phyloP scores from a whole-genome alignment of 805 yeast species.

The Lipomyces chichibuensis region DNA sequence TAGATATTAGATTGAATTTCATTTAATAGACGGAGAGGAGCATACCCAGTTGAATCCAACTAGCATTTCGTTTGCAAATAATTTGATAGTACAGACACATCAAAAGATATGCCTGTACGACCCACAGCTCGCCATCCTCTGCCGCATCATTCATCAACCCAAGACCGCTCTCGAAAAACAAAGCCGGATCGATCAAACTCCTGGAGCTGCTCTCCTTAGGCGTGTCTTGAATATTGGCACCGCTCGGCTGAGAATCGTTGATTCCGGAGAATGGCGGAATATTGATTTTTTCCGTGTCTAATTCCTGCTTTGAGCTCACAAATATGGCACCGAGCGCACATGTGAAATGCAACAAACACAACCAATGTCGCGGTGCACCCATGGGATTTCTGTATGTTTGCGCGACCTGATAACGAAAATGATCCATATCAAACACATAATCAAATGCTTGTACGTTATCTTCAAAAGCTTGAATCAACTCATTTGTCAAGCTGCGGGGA shows the following conservation, averaged over 20 bases:
- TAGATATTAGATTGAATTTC: not conserved
- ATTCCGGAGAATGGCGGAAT: slow-evolving; percentile 16
- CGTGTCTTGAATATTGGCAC: not conserved
- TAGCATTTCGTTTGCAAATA: slow-evolving; percentile 47
- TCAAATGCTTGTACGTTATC: slow-evolving; percentile 49
- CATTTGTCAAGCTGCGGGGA: slow-evolving; percentile 41
- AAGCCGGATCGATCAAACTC: slow-evolving; percentile 38
- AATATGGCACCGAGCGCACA: slow-evolving; percentile 51
- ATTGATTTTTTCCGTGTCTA: slow-evolving; percentile 40
- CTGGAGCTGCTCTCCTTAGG: slow-evolving; percentile 9
- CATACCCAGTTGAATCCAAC: slow-evolving; percentile 52
- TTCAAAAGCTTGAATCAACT: slow-evolving; percentile 44
- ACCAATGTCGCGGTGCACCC: slow-evolving; percentile 39
- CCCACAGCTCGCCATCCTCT: slow-evolving; percentile 51
- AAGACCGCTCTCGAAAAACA: slow-evolving; percentile 47
- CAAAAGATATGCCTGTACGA: slow-evolving; percentile 49
- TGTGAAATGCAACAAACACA: slow-evolving; percentile 48
- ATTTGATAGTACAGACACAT: slow-evolving; percentile 49
- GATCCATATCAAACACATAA: slow-evolving; percentile 48
- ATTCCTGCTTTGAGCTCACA: slow-evolving; percentile 42
- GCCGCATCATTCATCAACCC: slow-evolving; percentile 43
- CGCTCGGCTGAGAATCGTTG: slow-evolving; percentile 4
- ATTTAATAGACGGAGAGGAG: not conserved
- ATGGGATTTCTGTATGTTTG: slow-evolving; percentile 45
- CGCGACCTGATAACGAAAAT: slow-evolving; percentile 42